These are phyloP conservation scores for Boletus insuetus DNA, from an alignment of 768 basidiomycete genomes.

Conservation along the genomic window DNA sequence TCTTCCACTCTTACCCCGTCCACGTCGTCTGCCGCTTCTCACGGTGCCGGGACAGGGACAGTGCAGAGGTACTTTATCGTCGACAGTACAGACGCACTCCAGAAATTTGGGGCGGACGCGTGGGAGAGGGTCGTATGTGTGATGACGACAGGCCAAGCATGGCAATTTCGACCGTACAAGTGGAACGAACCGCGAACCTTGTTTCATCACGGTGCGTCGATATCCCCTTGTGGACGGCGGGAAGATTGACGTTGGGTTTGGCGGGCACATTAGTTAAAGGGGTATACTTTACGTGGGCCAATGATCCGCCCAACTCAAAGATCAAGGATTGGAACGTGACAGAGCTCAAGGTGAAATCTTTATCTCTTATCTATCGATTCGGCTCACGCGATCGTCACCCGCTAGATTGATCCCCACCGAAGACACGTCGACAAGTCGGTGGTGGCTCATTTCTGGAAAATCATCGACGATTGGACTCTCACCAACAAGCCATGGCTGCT, in stretches of 20 bases:
- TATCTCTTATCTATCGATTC: background rate
- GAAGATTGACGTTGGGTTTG: background rate
- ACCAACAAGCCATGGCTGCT: constrained; percentile 78
- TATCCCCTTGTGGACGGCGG: background rate
- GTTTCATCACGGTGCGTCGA: constrained; percentile 80
- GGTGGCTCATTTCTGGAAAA: constrained; percentile 95
- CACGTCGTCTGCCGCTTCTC: constrained; percentile 9
- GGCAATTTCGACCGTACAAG: constrained; percentile 97
- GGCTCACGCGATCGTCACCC: background rate
- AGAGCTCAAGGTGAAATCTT: constrained; percentile 69
- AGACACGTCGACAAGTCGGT: constrained; percentile 93
- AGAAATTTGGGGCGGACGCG: constrained; percentile 88
- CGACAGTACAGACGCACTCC: constrained; percentile 88
- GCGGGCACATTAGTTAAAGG: constrained; percentile 71
- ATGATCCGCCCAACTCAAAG: constrained; percentile 83
- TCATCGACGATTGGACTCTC: constrained; percentile 81
- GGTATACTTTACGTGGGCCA: constrained; percentile 91
- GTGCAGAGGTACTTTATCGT: constrained; percentile 80
- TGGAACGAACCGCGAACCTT: constrained; percentile 92
- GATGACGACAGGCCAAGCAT: constrained; percentile 96
- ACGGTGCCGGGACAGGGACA: constrained; percentile 21
- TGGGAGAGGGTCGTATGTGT: constrained; percentile 98
- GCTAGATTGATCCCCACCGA: constrained; percentile 82
- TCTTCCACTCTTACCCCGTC: constrained; percentile 6
- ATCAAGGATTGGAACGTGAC: constrained; percentile 98